Evolutionary conservation across 116 monocot species (phyloP).

Genomic region (Iris pallida): DNA sequence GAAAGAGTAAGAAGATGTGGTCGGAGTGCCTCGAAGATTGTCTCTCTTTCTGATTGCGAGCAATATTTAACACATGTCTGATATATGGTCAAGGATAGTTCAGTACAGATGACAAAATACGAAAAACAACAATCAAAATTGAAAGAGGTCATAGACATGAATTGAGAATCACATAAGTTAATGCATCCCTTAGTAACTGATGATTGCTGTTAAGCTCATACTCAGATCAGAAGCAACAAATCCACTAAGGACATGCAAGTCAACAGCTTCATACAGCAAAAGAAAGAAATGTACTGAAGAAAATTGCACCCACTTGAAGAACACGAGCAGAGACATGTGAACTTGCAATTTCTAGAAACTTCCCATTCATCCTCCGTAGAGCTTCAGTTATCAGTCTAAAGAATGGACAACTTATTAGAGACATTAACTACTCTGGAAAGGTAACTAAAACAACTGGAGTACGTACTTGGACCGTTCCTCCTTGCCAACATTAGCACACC

Average conservation of each 20-base stretch:
- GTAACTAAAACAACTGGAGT: neutral
- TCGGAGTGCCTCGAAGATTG: constrained; percentile 62
- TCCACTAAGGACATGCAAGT: neutral
- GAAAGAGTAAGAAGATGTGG: constrained; percentile 79
- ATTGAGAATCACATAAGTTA: too few relatives aligned
- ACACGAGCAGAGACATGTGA: constrained; percentile 94
- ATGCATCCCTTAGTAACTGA: too few relatives aligned
- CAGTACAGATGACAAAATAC: too few relatives aligned
- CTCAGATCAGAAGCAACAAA: neutral
- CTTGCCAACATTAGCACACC: constrained; percentile 45
- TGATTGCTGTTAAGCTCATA: too few relatives aligned
- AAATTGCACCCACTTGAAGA: constrained; percentile 61
- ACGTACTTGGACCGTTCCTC: constrained; percentile 66
- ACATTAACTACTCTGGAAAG: neutral
- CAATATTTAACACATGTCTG: constrained; percentile 87
- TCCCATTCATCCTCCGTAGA: constrained; percentile 66
- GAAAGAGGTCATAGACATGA: too few relatives aligned
- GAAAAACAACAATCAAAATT: too few relatives aligned
- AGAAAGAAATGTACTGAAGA: neutral
- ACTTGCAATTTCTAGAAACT: constrained; percentile 70
- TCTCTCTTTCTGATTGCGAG: constrained; percentile 70
- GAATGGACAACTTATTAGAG: neutral
- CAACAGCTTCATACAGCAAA: neutral
- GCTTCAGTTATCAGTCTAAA: constrained; percentile 75
- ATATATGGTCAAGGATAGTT: constrained; percentile 1